Conservation (phyloP, 495 filamentous ascomycete genomes). For the Penicillium taxi region DNA sequence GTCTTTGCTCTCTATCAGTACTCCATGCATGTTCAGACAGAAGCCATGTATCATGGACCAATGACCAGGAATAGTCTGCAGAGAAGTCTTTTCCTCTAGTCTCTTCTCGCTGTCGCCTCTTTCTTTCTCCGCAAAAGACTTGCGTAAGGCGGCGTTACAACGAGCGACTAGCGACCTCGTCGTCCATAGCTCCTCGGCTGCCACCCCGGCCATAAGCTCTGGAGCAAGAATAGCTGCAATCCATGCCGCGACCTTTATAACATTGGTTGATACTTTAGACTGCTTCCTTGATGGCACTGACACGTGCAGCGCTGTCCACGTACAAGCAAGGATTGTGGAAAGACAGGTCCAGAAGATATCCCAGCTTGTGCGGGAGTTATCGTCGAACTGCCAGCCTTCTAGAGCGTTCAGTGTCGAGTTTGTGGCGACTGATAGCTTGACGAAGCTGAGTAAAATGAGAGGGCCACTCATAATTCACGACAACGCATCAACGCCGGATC, state of each 20-base stretch:
- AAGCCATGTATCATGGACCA: slow-evolving; percentile 2
- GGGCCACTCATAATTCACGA: too few relatives aligned
- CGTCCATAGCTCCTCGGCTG: slow-evolving; percentile 2
- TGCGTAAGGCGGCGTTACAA: slow-evolving; percentile 5
- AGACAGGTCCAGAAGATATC: slow-evolving; percentile 16
- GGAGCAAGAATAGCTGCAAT: slow-evolving; percentile 7
- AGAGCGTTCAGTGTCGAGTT: slow-evolving; percentile 7
- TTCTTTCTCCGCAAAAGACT: neutral
- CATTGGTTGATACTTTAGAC: neutral
- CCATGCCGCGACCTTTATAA: slow-evolving; percentile 2
- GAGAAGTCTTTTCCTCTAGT: neutral
- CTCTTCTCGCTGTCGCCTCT: neutral
- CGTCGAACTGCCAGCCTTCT: slow-evolving; percentile 12
- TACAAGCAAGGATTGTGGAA: slow-evolving; percentile 16
- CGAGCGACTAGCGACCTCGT: neutral
- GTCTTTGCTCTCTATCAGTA: slow-evolving; percentile 6
- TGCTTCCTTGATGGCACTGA: slow-evolving; percentile 1
- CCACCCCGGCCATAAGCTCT: slow-evolving; percentile 2
- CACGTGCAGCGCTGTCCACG: slow-evolving; percentile 13
- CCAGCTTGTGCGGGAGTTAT: slow-evolving; percentile 10
- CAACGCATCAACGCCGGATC: too few relatives aligned
- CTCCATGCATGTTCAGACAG: slow-evolving; percentile 6
- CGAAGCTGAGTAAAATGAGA: neutral
- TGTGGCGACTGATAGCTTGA: slow-evolving; percentile 1
- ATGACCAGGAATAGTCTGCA: neutral